Base-by-base conservation (phyloP, 108 stramenopile species). In the Fistulifera solaris region DNA sequence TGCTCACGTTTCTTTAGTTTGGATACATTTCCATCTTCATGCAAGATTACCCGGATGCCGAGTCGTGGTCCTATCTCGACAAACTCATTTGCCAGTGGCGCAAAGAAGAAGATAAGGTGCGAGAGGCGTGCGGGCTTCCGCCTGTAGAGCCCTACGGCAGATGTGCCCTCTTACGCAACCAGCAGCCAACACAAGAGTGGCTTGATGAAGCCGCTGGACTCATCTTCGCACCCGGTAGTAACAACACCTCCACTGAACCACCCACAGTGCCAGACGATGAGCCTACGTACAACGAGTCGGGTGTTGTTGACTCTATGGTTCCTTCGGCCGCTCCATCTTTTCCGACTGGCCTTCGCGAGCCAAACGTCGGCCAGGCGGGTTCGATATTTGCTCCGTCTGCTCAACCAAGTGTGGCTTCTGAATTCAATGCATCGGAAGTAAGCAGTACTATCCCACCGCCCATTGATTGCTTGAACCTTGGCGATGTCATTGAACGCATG, bases 81-180 rank as follows among this genome's bases (percentile, higher is more conserved):
- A 67, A 71, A 35, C 48, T 76, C 17, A 71, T 76, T 58, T 76
- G 75, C 52, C 66, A 67, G 52, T 76, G 66, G 67, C 56, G 75
- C 17, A 27, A 54, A 38, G 54, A 63, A 21, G 75, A 76, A 56
- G 67, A 76, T 5, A 41, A 59, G 6, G 61, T 67, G 23, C 66
- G 75, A 17, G 28, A 26, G 22, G 70, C 45, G 50, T 76, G 75
- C 48, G 62, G 66, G n/a, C 31, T 76, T 8, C 53, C 21, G 18
- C 58, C 57, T 19, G 21, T 40, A 13, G 23, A 43, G 4, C 38
- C 39, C 16, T 44, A 57, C 53, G 53, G 56, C 1, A 2, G 17
- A n/a, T 57, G 56, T 44, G 22, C 28, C 18, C 15, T 57, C 2
- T 57, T 44, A 5, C 56, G 56, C 8, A 22, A 26, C 35, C 56